Evolutionary conservation across 768 basidiomycete species (phyloP).

Genomic region (Mycena rosella): DNA sequence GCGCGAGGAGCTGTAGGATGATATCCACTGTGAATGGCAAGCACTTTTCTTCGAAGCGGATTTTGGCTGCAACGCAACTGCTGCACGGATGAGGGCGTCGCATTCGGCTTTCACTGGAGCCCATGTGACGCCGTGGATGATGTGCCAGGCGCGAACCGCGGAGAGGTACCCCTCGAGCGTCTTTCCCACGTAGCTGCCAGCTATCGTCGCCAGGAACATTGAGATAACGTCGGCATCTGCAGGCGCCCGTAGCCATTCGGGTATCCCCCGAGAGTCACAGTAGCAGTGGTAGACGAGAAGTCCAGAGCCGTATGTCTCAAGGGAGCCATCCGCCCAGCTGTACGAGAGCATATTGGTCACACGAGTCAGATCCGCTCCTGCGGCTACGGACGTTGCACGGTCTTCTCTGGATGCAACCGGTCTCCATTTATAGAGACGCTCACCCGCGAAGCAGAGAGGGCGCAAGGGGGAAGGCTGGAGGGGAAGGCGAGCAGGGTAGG

Average conservation of each 20-base stretch:
- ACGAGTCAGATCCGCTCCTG: neutral
- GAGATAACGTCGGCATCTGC: neutral
- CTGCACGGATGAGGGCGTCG: neutral
- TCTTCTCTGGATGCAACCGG: neutral
- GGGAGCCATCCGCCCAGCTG: constrained; percentile 32
- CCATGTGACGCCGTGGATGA: neutral
- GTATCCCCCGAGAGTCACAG: constrained; percentile 32
- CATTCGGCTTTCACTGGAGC: neutral
- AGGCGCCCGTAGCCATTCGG: neutral
- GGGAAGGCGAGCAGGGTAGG: neutral
- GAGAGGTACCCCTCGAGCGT: neutral
- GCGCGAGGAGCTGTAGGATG: neutral
- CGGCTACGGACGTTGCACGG: neutral
- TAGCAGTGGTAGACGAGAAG: constrained; percentile 42
- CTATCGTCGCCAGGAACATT: neutral
- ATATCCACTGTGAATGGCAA: neutral
- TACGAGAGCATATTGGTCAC: neutral
- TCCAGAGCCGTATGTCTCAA: constrained; percentile 42
- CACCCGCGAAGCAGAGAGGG: constrained; percentile 6
- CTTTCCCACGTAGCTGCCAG: constrained; percentile 6
- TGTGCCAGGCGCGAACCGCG: constrained; percentile 14
- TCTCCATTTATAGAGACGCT: constrained; percentile 18
- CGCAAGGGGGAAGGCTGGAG: neutral
- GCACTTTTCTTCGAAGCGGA: neutral
- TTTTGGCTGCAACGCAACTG: neutral